A percentile compares a stretch with the other conserved stretches of the same genome.
Evolutionary conservation across 2,329 filamentous ascomycete genomes (phyloP).

Genomic region (Mariannaea elegans): DNA sequence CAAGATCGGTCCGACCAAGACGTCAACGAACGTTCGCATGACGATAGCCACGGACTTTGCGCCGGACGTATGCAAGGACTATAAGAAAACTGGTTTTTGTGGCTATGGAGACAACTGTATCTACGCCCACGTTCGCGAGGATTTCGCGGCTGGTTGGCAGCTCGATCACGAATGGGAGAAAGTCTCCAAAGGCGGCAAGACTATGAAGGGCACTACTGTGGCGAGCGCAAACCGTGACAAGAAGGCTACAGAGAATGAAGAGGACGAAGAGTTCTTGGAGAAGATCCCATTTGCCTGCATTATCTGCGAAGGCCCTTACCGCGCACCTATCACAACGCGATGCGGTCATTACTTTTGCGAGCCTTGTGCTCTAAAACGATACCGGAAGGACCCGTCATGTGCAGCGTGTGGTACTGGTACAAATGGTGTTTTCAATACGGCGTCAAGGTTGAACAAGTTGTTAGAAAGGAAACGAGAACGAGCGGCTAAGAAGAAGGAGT

Average conservation of each 20-base stretch:
- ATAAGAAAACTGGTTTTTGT: conserved; percentile 72
- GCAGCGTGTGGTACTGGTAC: conserved; percentile 87
- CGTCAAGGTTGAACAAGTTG: conserved; percentile 83
- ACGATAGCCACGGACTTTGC: conserved; percentile 86
- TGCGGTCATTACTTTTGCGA: conserved; percentile 98
- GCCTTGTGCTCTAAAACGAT: conserved; percentile 84
- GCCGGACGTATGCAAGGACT: conserved; percentile 92
- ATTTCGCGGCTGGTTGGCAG: conserved; percentile 94
- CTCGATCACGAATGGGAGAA: conserved; percentile 94
- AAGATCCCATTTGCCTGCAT: conserved; percentile 91
- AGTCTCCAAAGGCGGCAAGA: conserved; percentile 75
- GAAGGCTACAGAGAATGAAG: conserved; percentile 54
- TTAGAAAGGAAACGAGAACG: conserved; percentile 76
- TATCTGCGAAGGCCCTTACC: conserved; percentile 83
- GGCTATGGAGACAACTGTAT: conserved; percentile 65
- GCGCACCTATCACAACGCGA: conserved; percentile 82
- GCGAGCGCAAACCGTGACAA: conserved; percentile 64
- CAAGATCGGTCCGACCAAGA: not conserved
- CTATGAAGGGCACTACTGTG: conserved; percentile 67
- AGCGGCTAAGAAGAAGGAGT: conserved; percentile 65
- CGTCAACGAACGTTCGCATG: conserved; percentile 3
- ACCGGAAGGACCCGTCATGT: conserved; percentile 86
- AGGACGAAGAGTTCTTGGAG: conserved; percentile 77
- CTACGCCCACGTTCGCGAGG: conserved; percentile 78
- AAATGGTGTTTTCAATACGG: conserved; percentile 87